Conservation (phyloP, 345 rosid genomes). For the Eucalyptus leucophloia region DNA sequence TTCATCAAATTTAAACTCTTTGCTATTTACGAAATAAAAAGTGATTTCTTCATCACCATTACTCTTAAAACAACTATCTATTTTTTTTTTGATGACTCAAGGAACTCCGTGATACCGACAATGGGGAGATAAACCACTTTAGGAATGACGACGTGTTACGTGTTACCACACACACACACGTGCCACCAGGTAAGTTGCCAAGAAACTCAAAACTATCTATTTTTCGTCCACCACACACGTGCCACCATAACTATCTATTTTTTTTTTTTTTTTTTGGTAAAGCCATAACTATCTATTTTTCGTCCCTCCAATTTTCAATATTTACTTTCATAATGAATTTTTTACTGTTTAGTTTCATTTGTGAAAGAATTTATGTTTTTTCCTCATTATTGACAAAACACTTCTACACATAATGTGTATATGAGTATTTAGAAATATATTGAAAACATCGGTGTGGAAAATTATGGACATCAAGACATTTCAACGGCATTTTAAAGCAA, state of each 20-base stretch:
- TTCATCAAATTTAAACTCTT: background rate
- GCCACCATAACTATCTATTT: no score
- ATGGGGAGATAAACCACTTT: no score
- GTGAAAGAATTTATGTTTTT: background rate
- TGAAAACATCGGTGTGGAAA: background rate
- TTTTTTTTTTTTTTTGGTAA: no score
- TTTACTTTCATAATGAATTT: background rate
- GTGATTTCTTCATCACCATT: background rate
- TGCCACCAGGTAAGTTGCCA: no score
- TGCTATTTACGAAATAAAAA: background rate
- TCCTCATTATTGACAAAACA: fast-evolving
- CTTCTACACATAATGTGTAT: background rate
- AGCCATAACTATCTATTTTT: background rate
- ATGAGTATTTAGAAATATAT: background rate
- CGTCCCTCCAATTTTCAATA: background rate
- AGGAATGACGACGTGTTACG: no score
- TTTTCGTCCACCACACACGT: no score
- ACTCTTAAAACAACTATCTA: background rate
- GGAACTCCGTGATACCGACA: no score
- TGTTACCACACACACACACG: no score
- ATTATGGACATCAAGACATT: fast-evolving
- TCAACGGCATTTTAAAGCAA: background rate
- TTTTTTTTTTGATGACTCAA: no score
- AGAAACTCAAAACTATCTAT: no score
- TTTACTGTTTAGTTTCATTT: background rate